Evolutionary conservation across 208 protist genomes (phyloP).

Genomic region (Crithidia acanthocephali): DNA sequence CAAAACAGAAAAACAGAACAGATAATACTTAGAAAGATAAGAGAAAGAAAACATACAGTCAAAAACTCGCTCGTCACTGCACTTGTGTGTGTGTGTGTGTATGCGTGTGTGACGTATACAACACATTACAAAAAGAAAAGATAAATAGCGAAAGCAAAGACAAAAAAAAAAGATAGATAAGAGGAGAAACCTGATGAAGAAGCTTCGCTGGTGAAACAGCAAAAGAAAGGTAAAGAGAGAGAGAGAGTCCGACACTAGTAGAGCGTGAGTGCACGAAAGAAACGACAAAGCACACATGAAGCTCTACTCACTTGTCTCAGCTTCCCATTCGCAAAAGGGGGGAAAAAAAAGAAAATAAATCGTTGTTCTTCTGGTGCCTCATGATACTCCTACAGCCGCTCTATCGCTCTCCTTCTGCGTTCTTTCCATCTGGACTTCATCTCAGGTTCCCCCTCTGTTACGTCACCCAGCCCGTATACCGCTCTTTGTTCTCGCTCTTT

Average conservation of each 20-base stretch:
- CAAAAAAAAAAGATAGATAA: background rate
- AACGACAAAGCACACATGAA: too few species aligned
- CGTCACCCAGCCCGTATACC: background rate
- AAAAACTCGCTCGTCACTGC: background rate
- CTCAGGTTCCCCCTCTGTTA: background rate
- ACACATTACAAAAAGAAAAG: background rate
- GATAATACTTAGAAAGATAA: background rate
- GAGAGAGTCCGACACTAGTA: too few species aligned
- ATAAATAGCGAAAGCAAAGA: background rate
- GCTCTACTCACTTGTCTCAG: too few species aligned
- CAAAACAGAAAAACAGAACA: background rate
- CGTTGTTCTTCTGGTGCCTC: too few species aligned
- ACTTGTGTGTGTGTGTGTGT: background rate
- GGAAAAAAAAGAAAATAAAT: too few species aligned
- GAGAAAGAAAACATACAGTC: slow-evolving; percentile 8
- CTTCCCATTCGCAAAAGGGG: too few species aligned
- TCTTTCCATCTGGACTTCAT: too few species aligned
- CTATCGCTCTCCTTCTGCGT: too few species aligned
- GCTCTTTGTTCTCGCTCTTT: background rate
- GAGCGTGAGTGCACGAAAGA: too few species aligned
- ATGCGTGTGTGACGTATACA: background rate
- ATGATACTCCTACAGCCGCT: too few species aligned
- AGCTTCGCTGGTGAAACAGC: too few species aligned
- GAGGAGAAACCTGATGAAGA: background rate
- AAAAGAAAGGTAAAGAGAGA: too few species aligned